Percentiles rank a stretch among this genome's conserved stretches.
These are phyloP conservation scores for Blastobotrys elegans DNA, from an alignment of 1,139 yeast genomes.

Conservation along the genomic window DNA sequence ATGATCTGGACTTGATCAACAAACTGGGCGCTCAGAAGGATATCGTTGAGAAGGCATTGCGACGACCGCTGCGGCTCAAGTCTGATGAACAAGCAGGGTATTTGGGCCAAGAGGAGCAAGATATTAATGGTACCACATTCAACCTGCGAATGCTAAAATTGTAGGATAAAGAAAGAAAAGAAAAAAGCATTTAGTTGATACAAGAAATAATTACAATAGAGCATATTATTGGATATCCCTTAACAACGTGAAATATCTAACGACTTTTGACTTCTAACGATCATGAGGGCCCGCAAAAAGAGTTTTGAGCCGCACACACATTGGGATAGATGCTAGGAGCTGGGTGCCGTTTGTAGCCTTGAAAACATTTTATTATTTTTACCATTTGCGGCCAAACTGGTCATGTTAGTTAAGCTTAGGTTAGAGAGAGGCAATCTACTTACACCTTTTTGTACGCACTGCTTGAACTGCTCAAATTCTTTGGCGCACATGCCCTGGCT, in stretches of 20 bases:
- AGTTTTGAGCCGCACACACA: too few species aligned
- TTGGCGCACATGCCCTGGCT: constrained; percentile 49
- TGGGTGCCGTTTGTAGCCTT: too few species aligned
- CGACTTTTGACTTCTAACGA: too few species aligned
- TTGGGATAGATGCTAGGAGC: too few species aligned
- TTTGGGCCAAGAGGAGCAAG: constrained; percentile 86
- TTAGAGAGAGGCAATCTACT: constrained; percentile 10
- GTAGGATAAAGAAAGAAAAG: too few species aligned
- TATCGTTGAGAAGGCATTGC: constrained; percentile 70
- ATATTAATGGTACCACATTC: constrained; percentile 80
- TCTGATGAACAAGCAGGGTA: constrained; percentile 34
- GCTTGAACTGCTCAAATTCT: constrained; percentile 53
- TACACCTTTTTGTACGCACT: constrained; percentile 47
- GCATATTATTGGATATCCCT: too few species aligned
- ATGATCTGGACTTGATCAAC: constrained; percentile 58
- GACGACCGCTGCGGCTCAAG: constrained; percentile 41
- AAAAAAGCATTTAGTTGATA: too few species aligned
- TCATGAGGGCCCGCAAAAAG: too few species aligned
- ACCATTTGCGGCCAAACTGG: constrained; percentile 15
- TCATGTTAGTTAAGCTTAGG: not conserved
- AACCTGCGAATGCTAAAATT: constrained; percentile 71
- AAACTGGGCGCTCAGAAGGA: constrained; percentile 62
- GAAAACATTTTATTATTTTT: not conserved
- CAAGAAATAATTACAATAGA: too few species aligned
- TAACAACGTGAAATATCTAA: too few species aligned